Base-by-base conservation (phyloP, 2,329 filamentous ascomycete species). In the Pestalotiopsis sp. region DNA sequence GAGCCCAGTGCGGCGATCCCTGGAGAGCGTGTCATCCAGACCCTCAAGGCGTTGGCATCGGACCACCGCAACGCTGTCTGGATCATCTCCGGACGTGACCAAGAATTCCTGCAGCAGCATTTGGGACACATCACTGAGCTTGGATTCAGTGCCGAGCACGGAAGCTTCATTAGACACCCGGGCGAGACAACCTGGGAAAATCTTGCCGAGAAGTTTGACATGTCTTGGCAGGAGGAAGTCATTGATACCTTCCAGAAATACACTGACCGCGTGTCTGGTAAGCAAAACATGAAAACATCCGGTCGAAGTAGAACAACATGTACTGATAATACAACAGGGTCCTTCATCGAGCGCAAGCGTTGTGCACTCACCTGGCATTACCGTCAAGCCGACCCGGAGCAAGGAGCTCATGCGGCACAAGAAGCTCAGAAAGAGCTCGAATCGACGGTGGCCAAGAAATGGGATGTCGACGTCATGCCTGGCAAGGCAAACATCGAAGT, bases 341-440 rank as follows among this genome's bases (percentile, higher is more conserved):
- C 94, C 0, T 97, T 97, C 78, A 94, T 98, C 70, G 96, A 99
- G 81, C 90, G 92, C 70, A 99, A 99, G 82, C 92, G 94, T 72
- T 96, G 97, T 72, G 95, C 96, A 4, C 83, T 98, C 63, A 98
- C 96, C 3, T 98, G 96, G 96, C 96, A 99, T 78, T 99, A 98
- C 81, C 93, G 96, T 56, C 90, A 93, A 36, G 94, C 94, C 1
- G 94, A 98, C 76, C 94, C 93, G 0, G 93, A 97, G 74, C 93
- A 93, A 71, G 95, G 94, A 20, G 82, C 89, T 0, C 92, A 93
- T 80, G 92, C 95, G 82, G 91, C 95, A 4, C 88, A 87, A 27
- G 91, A 95, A 78, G 97, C 94, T 76, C 91, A 94, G 72, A 92
- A 92, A 78, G 90, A 95, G 72, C 88, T 99, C 17, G 92, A 97